Conservation (phyloP, 768 basidiomycete species). For the Lentinus tigrinus region DNA sequence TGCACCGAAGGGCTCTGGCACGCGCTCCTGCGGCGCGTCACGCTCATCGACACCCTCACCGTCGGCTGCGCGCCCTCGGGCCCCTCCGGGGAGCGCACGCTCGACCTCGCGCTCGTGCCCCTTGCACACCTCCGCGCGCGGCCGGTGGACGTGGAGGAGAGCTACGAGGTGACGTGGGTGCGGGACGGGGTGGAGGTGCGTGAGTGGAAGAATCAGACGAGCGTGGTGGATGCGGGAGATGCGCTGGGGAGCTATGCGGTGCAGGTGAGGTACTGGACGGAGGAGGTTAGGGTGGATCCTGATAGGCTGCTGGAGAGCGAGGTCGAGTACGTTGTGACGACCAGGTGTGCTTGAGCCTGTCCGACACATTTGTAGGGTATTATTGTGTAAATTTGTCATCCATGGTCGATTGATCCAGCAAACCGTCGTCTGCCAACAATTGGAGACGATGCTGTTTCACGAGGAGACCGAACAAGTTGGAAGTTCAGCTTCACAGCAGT, state of each 20-base stretch:
- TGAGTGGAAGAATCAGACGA: slow-evolving; percentile 50
- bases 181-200: slow-evolving; percentile 45
- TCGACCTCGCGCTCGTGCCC: slow-evolving; percentile 55
- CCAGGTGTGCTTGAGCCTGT: background rate
- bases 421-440: too few species aligned
- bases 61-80: slow-evolving; percentile 35
- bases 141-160: slow-evolving; percentile 35
- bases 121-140: slow-evolving; percentile 54
- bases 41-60: slow-evolving; percentile 57
- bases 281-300: slow-evolving; percentile 54
- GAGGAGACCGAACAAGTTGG: too few species aligned
- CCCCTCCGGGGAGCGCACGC: slow-evolving; percentile 29
- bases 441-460: too few species aligned
- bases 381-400: too few species aligned
- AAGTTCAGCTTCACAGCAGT: too few species aligned
- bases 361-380: too few species aligned
- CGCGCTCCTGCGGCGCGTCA: slow-evolving; percentile 55
- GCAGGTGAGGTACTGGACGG: slow-evolving; percentile 50
- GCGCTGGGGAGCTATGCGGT: slow-evolving; percentile 44
- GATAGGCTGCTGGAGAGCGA: slow-evolving; percentile 29
- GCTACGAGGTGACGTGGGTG: slow-evolving; percentile 57
- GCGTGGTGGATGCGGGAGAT: slow-evolving; percentile 35
- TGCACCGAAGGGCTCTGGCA: slow-evolving; percentile 77
- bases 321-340: slow-evolving; percentile 1
- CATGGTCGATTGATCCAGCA: too few species aligned